A percentile compares a stretch with the other conserved stretches of the same genome.
Evolutionary conservation across 1,284 basidiomycete genomes (phyloP).

Genomic region (Ustilago shanxiensis): DNA sequence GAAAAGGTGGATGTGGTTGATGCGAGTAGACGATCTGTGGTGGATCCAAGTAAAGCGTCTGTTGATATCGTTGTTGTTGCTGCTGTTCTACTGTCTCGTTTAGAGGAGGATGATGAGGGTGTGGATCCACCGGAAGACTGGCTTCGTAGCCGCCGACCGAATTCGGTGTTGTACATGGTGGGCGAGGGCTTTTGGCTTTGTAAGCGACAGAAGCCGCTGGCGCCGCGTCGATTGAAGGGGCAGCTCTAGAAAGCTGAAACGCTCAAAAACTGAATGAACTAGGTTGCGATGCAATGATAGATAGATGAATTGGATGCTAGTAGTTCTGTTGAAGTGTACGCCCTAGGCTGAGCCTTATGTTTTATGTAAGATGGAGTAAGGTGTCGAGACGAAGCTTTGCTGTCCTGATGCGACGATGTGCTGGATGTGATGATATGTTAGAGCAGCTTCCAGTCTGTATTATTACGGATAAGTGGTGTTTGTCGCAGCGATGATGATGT

Average conservation of each 20-base stretch:
- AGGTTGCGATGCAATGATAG: not conserved
- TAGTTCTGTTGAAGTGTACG: too few species aligned
- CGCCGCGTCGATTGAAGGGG: not conserved
- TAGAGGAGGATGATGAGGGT: constrained; percentile 38
- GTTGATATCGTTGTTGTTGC: constrained; percentile 2
- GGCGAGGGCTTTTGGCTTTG: constrained; percentile 6
- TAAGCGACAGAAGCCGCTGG: not conserved
- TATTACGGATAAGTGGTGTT: too few species aligned
- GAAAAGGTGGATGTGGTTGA: constrained; percentile 16
- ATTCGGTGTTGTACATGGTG: constrained; percentile 65
- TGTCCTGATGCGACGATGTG: too few species aligned
- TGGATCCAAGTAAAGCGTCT: constrained; percentile 29
- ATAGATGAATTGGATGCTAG: not conserved
- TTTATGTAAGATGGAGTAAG: not conserved
- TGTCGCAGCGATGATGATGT: too few species aligned
- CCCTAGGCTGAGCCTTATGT: not conserved
- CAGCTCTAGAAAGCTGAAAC: not conserved
- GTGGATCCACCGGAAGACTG: constrained; percentile 54
- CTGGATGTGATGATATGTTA: too few species aligned
- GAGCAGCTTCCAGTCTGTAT: too few species aligned
- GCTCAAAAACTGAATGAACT: not conserved
- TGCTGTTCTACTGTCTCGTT: constrained; percentile 21
- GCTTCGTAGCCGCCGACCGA: constrained; percentile 56
- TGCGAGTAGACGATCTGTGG: constrained; percentile 37
- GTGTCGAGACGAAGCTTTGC: too few species aligned